A percentile compares a stretch with the other conserved stretches of the same genome.
Evolutionary conservation across 352 stramenopile species (phyloP).

Genomic region (Globisporangium cystogenes): DNA sequence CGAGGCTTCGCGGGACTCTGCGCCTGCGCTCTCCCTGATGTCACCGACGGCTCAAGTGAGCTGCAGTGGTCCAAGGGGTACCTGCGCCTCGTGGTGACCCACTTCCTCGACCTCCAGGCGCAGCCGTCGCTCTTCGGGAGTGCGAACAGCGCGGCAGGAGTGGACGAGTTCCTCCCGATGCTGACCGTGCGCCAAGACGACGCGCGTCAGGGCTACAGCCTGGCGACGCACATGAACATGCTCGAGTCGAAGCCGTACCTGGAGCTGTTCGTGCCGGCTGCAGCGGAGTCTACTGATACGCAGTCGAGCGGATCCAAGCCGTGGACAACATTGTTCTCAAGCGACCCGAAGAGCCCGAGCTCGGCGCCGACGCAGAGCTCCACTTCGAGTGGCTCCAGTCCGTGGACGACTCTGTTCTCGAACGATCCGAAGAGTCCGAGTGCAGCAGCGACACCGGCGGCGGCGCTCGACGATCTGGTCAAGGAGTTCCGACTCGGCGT

Average conservation of each 20-base stretch:
- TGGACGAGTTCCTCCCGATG: slow-evolving; percentile 63
- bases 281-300: slow-evolving; percentile 4
- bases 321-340: slow-evolving; percentile 5
- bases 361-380: neutral
- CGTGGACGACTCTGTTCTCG: neutral
- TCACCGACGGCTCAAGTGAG: slow-evolving; percentile 58
- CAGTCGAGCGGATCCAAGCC: neutral
- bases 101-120: slow-evolving; percentile 41
- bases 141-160: slow-evolving; percentile 19
- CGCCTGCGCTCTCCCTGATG: slow-evolving; percentile 53
- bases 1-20: slow-evolving; percentile 62
- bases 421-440: neutral
- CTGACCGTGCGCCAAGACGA: slow-evolving; percentile 31
- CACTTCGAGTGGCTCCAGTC: neutral
- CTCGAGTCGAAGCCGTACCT: slow-evolving; percentile 62
- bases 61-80: slow-evolving; percentile 60
- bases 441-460: neutral
- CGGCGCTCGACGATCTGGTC: slow-evolving; percentile 3
- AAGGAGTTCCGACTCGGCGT: slow-evolving; percentile 47
- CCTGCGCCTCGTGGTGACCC: slow-evolving; percentile 51
- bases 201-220: slow-evolving; percentile 4
- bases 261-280: slow-evolving; percentile 36
- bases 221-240: slow-evolving; percentile 4
- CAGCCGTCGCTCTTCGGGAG: neutral
- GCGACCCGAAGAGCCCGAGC: neutral